phyloP scores from a whole-genome alignment of 2,329 filamentous ascomycete genomes.

The Truncatella angustata region DNA sequence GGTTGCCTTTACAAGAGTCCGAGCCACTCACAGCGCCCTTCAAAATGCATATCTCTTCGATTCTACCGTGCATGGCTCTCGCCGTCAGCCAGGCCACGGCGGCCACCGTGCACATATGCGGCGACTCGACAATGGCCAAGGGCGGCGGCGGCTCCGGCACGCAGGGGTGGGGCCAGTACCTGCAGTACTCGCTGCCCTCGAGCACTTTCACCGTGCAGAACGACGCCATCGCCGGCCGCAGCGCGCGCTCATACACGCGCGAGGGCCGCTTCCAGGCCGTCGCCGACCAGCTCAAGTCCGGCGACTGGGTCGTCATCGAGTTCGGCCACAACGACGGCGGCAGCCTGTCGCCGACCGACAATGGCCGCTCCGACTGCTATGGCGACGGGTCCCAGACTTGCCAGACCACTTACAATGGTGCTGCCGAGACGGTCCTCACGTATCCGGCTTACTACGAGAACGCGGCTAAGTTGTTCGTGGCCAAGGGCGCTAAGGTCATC shows the following conservation, averaged over 20 bases:
- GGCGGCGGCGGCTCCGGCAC: constrained; percentile 41
- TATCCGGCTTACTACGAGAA: constrained; percentile 59
- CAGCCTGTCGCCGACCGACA: constrained; percentile 51
- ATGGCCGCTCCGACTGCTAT: constrained; percentile 59
- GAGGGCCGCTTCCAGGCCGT: constrained; percentile 64
- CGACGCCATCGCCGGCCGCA: constrained; percentile 64
- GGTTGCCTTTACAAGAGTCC: too few species aligned
- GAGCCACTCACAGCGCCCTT: too few species aligned
- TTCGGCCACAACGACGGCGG: constrained; percentile 74
- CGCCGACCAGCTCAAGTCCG: constrained; percentile 47
- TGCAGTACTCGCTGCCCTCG: constrained; percentile 49
- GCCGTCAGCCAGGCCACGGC: constrained; percentile 16
- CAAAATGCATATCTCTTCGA: too few species aligned
- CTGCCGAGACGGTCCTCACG: constrained; percentile 55
- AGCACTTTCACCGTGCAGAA: constrained; percentile 51
- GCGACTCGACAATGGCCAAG: constrained; percentile 61
- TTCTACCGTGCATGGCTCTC: too few species aligned
- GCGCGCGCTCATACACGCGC: constrained; percentile 63
- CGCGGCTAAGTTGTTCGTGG: constrained; percentile 50
- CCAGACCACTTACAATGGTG: constrained; percentile 48
- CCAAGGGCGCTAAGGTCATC: constrained; percentile 60
- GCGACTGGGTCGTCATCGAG: constrained; percentile 68
- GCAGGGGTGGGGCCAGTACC: constrained; percentile 62
- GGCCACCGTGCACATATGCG: constrained; percentile 52
- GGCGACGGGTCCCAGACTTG: constrained; percentile 54